Evolutionary conservation across 202 grass and related monocot genomes (phyloP), one percentile per base, ranked within the genome.

Genomic region (Panicum virgatum): DNA sequence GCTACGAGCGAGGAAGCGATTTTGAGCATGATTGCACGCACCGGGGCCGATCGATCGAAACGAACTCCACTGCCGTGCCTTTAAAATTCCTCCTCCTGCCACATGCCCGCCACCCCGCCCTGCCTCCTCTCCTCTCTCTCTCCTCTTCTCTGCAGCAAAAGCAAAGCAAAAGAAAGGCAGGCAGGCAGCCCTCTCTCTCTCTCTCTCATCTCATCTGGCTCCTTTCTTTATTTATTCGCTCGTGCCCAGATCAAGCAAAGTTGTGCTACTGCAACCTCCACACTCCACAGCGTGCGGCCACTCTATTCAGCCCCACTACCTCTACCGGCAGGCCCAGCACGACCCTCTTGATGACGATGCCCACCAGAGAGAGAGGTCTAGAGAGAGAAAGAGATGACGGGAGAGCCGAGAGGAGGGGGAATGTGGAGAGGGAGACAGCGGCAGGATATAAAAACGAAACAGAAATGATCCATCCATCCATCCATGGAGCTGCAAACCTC

Each of bases 341-440:
- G 71, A 60, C 39, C 47, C 4, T 12, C 23, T 48, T 69, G 62
- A 69, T 40, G 65, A 39, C 39, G 74, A 26, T 66, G 66, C 22
- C 34, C 36, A 39, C n/a, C n/a, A n/a, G n/a, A n/a, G n/a, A n/a
- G 18, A 50, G 40, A 8, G 29, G 47, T 20, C 0, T 23, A 47
- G 23, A 72, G 15, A 51, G 27, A 72, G 40, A 50, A 9, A 47
- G 9, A 58, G 54, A 25, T 57, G 54, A 5, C 54, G 16, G 20
- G 30, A 62, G 27, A 62, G 4, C n/a, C 11, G 20, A 47, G 42
- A 79, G 29, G 11, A 45, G 27, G 75, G 14, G 78, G 65, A 73
- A 89, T 77, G 88, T 78, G 79, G 73, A 26, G 77, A 85, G 57
- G 88, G 73, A 61, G 83, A 86, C 88, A 83, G 79, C 64, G 58